Conservation (phyloP, 306 rosid species). For the Medicago ruthenica region DNA sequence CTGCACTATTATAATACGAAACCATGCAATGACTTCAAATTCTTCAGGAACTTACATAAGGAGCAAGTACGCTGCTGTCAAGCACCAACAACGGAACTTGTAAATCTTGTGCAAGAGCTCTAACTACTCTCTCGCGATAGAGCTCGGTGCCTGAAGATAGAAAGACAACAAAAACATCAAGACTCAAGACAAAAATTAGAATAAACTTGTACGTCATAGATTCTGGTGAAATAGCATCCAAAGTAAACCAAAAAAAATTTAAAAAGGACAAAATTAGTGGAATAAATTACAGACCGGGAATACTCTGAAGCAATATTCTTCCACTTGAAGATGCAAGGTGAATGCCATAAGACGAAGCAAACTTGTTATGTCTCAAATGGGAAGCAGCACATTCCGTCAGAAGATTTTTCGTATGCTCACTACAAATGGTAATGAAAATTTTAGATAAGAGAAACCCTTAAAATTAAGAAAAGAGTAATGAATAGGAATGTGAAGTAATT, state of each 20-base stretch:
- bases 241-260: constrained; percentile 4
- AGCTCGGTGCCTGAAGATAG: constrained; percentile 81
- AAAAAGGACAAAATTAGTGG: constrained; percentile 29
- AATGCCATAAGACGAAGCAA: constrained; percentile 71
- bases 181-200: not conserved
- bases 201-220: not conserved
- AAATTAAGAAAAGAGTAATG: constrained; percentile 29
- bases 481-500: constrained; percentile 44
- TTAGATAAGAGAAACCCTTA: constrained; percentile 6
- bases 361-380: constrained; percentile 69
- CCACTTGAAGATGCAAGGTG: constrained; percentile 87
- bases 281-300: constrained; percentile 75
- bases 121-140: constrained; percentile 91
- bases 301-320: constrained; percentile 87
- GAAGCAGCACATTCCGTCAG: constrained; percentile 89
- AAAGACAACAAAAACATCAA: constrained; percentile 38
- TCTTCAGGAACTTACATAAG: constrained; percentile 71
- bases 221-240: constrained; percentile 12
- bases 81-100: constrained; percentile 89
- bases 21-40: not conserved
- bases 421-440: constrained; percentile 41
- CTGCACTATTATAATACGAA: constrained; percentile 5
- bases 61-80: constrained; percentile 87
- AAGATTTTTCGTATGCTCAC: constrained; percentile 82
- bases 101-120: constrained; percentile 86